These are phyloP conservation scores for Eucalyptus rudis DNA, from an alignment of 345 rosid species.

Conservation along the genomic window DNA sequence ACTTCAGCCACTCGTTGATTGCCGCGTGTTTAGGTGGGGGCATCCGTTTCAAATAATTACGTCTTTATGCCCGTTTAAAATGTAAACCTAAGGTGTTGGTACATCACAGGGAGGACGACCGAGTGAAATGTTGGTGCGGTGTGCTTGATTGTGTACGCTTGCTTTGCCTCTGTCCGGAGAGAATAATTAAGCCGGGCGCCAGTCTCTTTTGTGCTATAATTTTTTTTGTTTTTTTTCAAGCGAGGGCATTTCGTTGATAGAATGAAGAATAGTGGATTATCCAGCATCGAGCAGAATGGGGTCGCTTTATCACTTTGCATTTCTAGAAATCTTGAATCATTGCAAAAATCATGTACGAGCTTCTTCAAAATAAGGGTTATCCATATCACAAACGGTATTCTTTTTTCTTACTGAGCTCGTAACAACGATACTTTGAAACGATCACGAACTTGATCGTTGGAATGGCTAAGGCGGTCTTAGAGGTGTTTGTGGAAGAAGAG, in stretches of 20 bases:
- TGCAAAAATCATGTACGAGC: not conserved
- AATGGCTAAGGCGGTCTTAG: too few species aligned
- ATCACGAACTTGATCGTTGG: too few species aligned
- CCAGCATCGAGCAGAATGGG: not conserved
- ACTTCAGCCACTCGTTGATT: not conserved
- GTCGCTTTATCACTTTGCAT: not conserved
- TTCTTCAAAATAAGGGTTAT: not conserved
- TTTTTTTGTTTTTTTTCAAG: too few species aligned
- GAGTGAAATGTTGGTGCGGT: not conserved
- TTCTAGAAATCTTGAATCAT: too few species aligned
- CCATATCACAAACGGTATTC: not conserved
- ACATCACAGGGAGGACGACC: not conserved
- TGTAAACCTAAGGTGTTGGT: not conserved
- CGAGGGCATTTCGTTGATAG: not conserved
- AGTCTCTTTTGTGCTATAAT: not conserved
- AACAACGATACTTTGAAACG: too few species aligned
- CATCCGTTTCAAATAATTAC: not conserved
- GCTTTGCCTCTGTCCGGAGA: not conserved
- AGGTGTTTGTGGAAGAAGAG: too few species aligned
- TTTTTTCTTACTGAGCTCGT: not conserved
- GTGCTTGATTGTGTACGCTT: not conserved
- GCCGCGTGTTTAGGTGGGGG: not conserved
- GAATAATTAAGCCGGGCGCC: not conserved
- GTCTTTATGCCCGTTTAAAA: not conserved
- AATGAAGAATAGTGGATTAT: not conserved